Evolutionary conservation across 805 yeast species (phyloP).

Genomic region (Candida takata): DNA sequence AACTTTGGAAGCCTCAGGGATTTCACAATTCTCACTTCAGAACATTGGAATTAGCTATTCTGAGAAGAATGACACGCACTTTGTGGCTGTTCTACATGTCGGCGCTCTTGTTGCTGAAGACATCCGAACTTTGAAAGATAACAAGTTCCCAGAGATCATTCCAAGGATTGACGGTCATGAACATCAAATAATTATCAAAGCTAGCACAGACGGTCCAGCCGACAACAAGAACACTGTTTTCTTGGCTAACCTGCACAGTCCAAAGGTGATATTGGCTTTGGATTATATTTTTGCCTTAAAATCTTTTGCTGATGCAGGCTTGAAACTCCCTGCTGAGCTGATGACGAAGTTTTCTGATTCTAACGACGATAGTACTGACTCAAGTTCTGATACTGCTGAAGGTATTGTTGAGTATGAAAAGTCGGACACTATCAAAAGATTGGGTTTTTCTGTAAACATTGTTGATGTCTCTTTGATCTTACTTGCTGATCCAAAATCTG

Average conservation of each 20-base stretch:
- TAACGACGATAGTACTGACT: not conserved
- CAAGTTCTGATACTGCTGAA: constrained; percentile 3
- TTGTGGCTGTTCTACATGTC: constrained; percentile 54
- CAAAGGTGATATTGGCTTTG: constrained; percentile 72
- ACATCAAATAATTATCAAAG: constrained; percentile 62
- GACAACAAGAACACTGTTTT: constrained; percentile 38
- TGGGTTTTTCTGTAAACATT: constrained; percentile 59
- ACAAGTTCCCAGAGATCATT: constrained; percentile 72
- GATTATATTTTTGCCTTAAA: constrained; percentile 80
- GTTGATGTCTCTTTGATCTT: constrained; percentile 72
- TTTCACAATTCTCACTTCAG: constrained; percentile 56
- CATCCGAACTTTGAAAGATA: constrained; percentile 51
- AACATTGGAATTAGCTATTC: constrained; percentile 45
- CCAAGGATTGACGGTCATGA: constrained; percentile 59
- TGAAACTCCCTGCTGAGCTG: constrained; percentile 18
- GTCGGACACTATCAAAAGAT: constrained; percentile 7
- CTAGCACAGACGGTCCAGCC: constrained; percentile 35
- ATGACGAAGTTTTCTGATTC: not conserved
- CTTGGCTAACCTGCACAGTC: constrained; percentile 68
- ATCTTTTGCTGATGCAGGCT: constrained; percentile 47
- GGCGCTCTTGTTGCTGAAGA: constrained; percentile 76
- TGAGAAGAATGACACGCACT: constrained; percentile 47
- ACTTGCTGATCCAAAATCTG: constrained; percentile 67
- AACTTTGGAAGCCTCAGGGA: constrained; percentile 32
- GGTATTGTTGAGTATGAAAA: constrained; percentile 6